These are phyloP conservation scores for Przewalskia tangutica DNA, from an alignment of 257 asterid species.

Conservation along the genomic window DNA sequence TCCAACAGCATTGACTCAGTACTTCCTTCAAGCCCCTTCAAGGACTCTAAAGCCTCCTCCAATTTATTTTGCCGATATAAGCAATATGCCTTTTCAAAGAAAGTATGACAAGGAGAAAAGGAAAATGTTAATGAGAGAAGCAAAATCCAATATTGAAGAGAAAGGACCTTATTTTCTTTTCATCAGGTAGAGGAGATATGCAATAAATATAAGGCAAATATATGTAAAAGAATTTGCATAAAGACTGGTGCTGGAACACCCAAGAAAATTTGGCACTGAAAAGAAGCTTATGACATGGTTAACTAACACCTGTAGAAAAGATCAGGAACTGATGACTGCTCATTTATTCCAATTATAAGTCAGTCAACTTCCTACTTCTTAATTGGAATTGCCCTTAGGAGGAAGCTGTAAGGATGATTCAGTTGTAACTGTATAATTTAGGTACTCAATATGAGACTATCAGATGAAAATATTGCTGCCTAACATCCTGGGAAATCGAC, in stretches of 20 bases:
- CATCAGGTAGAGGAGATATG: neutral
- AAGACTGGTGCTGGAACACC: neutral
- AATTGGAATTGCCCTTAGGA: neutral
- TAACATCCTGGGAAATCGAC: neutral
- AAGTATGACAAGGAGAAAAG: neutral
- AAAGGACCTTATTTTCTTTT: neutral
- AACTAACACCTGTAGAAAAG: neutral
- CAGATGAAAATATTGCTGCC: neutral
- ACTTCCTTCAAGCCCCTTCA: too few species aligned
- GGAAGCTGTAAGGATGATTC: neutral
- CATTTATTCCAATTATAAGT: neutral
- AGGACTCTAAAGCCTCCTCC: too few species aligned
- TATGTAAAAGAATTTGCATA: neutral
- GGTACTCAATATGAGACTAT: neutral
- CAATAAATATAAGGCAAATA: neutral
- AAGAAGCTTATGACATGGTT: neutral
- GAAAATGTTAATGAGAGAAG: neutral
- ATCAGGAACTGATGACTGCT: neutral
- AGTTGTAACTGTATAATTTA: neutral
- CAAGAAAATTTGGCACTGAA: neutral
- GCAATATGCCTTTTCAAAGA: slow-evolving; percentile 66
- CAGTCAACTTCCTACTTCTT: neutral
- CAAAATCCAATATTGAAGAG: neutral
- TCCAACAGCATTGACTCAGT: too few species aligned
- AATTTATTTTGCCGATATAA: slow-evolving; percentile 36